Evolutionary conservation across 306 rosid species (phyloP).

Genomic region (Prunus salicina): DNA sequence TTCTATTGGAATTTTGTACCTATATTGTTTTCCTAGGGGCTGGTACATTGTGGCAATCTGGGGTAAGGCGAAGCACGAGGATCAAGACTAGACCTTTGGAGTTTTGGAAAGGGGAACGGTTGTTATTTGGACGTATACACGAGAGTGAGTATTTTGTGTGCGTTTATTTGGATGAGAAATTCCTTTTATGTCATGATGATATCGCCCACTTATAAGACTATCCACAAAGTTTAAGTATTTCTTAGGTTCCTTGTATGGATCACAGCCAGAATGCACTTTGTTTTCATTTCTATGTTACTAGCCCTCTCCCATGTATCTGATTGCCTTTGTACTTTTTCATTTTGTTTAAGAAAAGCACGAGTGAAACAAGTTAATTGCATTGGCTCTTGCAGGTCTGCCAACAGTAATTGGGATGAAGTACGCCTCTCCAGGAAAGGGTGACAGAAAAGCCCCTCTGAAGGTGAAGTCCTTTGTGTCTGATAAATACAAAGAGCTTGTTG

Average conservation of each 20-base stretch:
- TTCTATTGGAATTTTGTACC: background rate
- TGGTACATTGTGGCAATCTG: slow-evolving; percentile 60
- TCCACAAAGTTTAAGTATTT: too few relatives aligned
- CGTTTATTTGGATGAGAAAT: background rate
- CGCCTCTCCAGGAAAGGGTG: slow-evolving; percentile 52
- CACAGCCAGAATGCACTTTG: background rate
- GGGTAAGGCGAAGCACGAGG: slow-evolving; percentile 84
- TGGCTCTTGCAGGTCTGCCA: slow-evolving; percentile 53
- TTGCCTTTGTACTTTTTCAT: background rate
- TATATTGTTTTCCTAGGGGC: slow-evolving; percentile 44
- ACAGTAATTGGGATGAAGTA: slow-evolving; percentile 86
- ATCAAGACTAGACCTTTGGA: slow-evolving; percentile 79
- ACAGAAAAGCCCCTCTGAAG: slow-evolving; percentile 52
- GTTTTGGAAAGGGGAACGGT: slow-evolving; percentile 86
- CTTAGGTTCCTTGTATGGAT: background rate
- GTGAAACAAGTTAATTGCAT: background rate
- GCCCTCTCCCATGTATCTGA: background rate
- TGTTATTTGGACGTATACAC: slow-evolving; percentile 71
- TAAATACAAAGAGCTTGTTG: slow-evolving; percentile 60
- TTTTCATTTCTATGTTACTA: background rate
- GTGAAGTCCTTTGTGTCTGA: slow-evolving; percentile 62
- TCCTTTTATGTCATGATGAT: background rate
- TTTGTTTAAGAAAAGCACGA: background rate
- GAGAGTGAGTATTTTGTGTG: slow-evolving; percentile 47
- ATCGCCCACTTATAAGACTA: background rate